These are phyloP conservation scores for Metschnikowia gruessii DNA, from an alignment of 805 yeast genomes.

Conservation along the genomic window DNA sequence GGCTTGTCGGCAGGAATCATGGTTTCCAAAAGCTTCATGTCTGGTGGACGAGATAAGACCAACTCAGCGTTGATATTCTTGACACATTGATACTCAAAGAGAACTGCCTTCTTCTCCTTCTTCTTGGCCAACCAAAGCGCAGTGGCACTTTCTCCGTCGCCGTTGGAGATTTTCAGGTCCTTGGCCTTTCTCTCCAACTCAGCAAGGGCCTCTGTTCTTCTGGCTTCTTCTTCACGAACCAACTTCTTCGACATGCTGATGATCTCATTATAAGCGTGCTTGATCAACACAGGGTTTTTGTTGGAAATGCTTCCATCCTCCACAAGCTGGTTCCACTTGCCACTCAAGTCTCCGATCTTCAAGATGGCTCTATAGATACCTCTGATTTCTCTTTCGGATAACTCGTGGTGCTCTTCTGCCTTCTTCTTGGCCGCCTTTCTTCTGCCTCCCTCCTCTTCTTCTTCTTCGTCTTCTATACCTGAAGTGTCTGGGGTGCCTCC, in stretches of 20 bases:
- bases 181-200: conserved; percentile 59
- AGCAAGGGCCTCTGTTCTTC: conserved; percentile 53
- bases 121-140: conserved; percentile 60
- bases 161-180: conserved; percentile 45
- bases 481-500: conserved; percentile 32
- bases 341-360: conserved; percentile 73
- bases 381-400: conserved; percentile 85
- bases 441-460: conserved; percentile 28
- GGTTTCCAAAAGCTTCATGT: conserved; percentile 63
- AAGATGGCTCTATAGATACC: conserved; percentile 80
- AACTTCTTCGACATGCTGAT: conserved; percentile 57
- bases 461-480: conserved; percentile 42
- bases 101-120: conserved; percentile 83
- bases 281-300: conserved; percentile 75
- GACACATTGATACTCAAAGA: conserved; percentile 85
- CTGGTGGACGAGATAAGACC: conserved; percentile 78
- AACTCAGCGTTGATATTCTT: conserved; percentile 89
- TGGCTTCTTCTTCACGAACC: conserved; percentile 62
- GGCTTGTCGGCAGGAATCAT: conserved; percentile 55
- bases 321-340: conserved; percentile 78
- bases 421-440: conserved; percentile 28
- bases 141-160: conserved; percentile 39
- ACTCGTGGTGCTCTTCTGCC: conserved; percentile 42
- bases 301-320: conserved; percentile 88
- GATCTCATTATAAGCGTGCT: conserved; percentile 73